Evolutionary conservation across 2,329 filamentous ascomycete species (phyloP).

Genomic region (Hypoxylon sp.): DNA sequence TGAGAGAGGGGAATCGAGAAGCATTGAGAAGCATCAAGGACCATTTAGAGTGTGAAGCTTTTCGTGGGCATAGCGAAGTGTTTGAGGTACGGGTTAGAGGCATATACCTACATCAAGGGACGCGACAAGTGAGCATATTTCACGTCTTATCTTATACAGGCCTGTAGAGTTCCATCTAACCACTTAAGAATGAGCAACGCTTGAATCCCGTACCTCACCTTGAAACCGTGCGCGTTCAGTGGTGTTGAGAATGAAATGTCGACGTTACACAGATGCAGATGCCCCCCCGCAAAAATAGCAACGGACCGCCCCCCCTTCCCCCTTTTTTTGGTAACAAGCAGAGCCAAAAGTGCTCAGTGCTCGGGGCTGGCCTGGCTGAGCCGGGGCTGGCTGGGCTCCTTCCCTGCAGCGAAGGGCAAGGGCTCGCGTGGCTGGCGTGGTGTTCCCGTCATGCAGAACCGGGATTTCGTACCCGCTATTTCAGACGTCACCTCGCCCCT

Average conservation of each 20-base stretch:
- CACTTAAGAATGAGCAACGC: background rate
- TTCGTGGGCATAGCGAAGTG: constrained; percentile 16
- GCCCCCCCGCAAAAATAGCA: constrained; percentile 27
- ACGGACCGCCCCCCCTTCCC: too few relatives aligned
- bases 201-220: background rate
- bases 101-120: background rate
- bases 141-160: background rate
- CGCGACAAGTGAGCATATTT: background rate
- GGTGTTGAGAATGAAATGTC: background rate
- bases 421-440: constrained; percentile 30
- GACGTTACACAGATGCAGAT: constrained; percentile 9
- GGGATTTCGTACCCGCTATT: constrained; percentile 21
- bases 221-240: background rate
- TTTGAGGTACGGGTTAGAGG: background rate
- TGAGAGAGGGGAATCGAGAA: too few relatives aligned
- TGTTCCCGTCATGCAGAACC: constrained; percentile 28
- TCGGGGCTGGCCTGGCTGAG: too few relatives aligned
- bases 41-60: background rate
- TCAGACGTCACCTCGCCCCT: constrained; percentile 34
- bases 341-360: constrained; percentile 25
- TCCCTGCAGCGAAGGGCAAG: constrained; percentile 12
- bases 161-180: background rate
- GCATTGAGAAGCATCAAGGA: too few relatives aligned
- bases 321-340: constrained; percentile 24
- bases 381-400: constrained; percentile 10